phyloP scores from a whole-genome alignment of 1,139 yeast species.

The Suhomyces yuchorum region DNA sequence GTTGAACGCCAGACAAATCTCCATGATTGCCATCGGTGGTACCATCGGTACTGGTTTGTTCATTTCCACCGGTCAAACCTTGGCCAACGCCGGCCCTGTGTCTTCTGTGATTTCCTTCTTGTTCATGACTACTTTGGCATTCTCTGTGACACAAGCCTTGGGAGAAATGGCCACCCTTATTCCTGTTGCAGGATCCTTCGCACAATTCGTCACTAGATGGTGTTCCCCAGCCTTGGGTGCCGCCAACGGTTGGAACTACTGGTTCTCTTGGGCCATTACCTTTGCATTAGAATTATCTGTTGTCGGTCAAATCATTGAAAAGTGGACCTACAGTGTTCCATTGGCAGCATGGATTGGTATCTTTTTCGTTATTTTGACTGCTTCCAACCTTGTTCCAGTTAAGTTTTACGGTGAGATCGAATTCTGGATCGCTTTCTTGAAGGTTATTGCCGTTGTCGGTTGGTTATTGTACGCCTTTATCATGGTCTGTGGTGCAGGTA shows the following conservation, averaged over 20 bases:
- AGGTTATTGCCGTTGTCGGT: constrained; percentile 70
- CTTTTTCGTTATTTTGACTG: constrained; percentile 56
- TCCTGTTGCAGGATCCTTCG: constrained; percentile 68
- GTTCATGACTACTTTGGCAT: constrained; percentile 68
- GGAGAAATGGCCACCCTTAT: constrained; percentile 79
- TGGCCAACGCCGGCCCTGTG: constrained; percentile 70
- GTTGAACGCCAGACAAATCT: constrained; percentile 46
- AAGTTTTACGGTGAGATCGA: constrained; percentile 67
- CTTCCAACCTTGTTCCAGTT: constrained; percentile 63
- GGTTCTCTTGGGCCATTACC: constrained; percentile 88
- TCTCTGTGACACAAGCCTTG: constrained; percentile 64
- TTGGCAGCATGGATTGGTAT: constrained; percentile 77
- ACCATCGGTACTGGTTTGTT: constrained; percentile 70
- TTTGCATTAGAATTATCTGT: constrained; percentile 82
- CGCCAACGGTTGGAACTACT: constrained; percentile 80
- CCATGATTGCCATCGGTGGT: constrained; percentile 41
- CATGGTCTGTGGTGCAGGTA: constrained; percentile 74
- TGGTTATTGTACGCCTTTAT: constrained; percentile 67
- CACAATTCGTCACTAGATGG: constrained; percentile 59
- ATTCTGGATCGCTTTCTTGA: constrained; percentile 62
- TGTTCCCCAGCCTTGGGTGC: constrained; percentile 73
- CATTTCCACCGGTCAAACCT: constrained; percentile 57
- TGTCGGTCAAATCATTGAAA: constrained; percentile 72
- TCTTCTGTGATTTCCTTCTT: constrained; percentile 64
- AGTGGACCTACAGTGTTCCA: constrained; percentile 76